These are phyloP conservation scores for Yarrowia deformans DNA, from an alignment of 805 yeast species.

Conservation along the genomic window DNA sequence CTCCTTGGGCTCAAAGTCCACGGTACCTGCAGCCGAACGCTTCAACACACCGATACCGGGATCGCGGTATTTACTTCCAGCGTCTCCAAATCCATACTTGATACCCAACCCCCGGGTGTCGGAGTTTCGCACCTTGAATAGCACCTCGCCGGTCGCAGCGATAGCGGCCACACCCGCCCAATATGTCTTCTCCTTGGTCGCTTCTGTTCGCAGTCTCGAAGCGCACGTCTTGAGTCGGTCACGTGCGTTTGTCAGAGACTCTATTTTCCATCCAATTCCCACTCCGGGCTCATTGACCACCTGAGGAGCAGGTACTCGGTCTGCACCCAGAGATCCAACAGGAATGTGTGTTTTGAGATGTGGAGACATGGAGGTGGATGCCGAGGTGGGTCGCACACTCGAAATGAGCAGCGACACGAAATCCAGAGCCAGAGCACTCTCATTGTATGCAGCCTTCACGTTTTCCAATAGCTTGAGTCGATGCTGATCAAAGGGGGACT, in stretches of 20 bases:
- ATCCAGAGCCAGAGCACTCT: conserved; percentile 85
- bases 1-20: conserved; percentile 53
- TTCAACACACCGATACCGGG: conserved; percentile 77
- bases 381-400: conserved; percentile 82
- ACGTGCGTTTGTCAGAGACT: conserved; percentile 67
- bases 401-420: conserved; percentile 84
- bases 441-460: conserved; percentile 73
- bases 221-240: conserved; percentile 60
- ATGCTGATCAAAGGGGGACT: conserved; percentile 44
- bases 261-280: conserved; percentile 85
- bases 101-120: conserved; percentile 70
- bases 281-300: conserved; percentile 52
- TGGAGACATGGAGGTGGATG: conserved; percentile 86
- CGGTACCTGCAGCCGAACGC: conserved; percentile 58
- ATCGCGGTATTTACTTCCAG: conserved; percentile 80
- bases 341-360: conserved; percentile 77
- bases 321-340: conserved; percentile 67
- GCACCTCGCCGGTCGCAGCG: conserved; percentile 60
- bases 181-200: conserved; percentile 67
- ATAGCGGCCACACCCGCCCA: conserved; percentile 63
- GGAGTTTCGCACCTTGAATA: conserved; percentile 71
- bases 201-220: conserved; percentile 59
- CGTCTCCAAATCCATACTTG: conserved; percentile 89
- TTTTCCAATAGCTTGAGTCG: conserved; percentile 45
- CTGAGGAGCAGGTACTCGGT: conserved; percentile 44